These are phyloP conservation scores for Monotropa hypopitys DNA, from an alignment of 179 eudicot species.

Conservation along the genomic window DNA sequence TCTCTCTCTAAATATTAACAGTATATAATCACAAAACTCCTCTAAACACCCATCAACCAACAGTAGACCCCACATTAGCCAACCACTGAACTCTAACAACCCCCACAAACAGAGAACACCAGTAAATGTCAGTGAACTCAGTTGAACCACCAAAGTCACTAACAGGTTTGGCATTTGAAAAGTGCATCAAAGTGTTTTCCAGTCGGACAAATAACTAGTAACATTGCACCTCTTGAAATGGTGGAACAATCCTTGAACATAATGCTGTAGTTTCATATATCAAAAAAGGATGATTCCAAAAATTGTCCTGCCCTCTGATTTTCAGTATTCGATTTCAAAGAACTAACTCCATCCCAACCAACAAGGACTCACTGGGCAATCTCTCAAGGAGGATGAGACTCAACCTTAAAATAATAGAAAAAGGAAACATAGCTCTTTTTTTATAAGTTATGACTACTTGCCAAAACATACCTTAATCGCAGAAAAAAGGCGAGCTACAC, in stretches of 20 bases:
- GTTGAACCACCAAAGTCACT: too few relatives aligned
- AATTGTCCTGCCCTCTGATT: not conserved
- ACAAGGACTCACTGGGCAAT: not conserved
- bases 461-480: constrained; percentile 68
- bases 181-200: not conserved
- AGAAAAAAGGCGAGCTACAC: constrained; percentile 87
- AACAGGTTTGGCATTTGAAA: not conserved
- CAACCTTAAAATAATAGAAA: not conserved
- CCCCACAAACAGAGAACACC: too few relatives aligned
- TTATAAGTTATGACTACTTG: not conserved
- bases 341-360: not conserved
- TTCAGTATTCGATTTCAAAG: not conserved
- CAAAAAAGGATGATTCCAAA: not conserved
- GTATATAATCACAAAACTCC: too few relatives aligned
- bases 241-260: not conserved
- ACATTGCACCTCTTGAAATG: not conserved
- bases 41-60: too few relatives aligned
- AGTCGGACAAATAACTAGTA: not conserved
- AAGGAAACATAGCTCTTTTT: not conserved
- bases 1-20: too few relatives aligned
- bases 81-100: too few relatives aligned
- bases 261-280: not conserved
- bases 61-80: too few relatives aligned
- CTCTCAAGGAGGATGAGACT: not conserved
- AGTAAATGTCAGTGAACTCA: too few relatives aligned